These are phyloP conservation scores for Pontederia crassipes DNA, from an alignment of 176 grass and related monocot species.

Conservation along the genomic window DNA sequence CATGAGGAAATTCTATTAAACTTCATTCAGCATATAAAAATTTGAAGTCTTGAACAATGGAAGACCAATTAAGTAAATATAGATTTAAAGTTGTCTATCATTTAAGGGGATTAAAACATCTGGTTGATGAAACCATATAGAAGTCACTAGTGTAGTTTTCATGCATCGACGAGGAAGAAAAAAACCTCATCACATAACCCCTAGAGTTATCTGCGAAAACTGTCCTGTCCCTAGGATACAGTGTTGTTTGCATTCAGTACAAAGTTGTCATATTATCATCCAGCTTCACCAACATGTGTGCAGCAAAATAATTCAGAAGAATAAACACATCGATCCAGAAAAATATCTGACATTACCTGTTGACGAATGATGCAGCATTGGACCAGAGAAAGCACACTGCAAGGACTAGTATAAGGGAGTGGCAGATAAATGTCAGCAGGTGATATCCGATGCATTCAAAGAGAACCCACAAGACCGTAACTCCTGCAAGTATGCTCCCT, in stretches of 20 bases:
- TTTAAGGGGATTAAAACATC: no score
- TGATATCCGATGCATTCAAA: conserved; percentile 91
- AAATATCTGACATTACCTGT: conserved; percentile 26
- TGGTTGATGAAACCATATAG: no score
- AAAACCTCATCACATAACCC: no score
- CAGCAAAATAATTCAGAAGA: not conserved
- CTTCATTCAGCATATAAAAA: no score
- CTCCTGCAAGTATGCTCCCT: conserved; percentile 54
- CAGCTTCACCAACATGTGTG: no score
- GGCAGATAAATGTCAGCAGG: conserved; percentile 70
- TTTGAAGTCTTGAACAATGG: not conserved
- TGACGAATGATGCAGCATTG: conserved; percentile 52
- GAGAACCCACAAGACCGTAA: conserved; percentile 75
- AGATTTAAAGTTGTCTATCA: not conserved
- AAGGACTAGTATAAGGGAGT: conserved; percentile 54
- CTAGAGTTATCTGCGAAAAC: not conserved
- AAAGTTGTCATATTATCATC: no score
- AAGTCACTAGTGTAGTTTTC: no score
- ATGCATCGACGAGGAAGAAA: no score
- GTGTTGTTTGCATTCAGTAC: no score
- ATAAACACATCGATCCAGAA: no score
- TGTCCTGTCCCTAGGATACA: no score
- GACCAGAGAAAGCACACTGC: conserved; percentile 60
- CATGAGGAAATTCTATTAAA: not conserved
- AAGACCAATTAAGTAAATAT: not conserved